phyloP scores from a whole-genome alignment of 805 yeast species.

The Kodamaea sagamina region DNA sequence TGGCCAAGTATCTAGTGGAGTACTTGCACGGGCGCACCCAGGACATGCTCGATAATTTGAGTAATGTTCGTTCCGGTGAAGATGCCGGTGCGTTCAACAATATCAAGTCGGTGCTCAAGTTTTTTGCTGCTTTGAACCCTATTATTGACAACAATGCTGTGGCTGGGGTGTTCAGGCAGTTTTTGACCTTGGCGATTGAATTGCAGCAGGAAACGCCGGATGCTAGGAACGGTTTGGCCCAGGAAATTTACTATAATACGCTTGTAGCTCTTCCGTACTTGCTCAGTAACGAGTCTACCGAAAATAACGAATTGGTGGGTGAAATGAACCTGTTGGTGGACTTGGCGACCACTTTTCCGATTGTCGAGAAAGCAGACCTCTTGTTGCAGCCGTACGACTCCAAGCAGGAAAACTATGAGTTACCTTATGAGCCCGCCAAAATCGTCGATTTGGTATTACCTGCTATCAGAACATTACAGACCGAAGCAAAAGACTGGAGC shows the following conservation, averaged over 20 bases:
- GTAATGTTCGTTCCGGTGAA: constrained; percentile 17
- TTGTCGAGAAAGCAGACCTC: constrained; percentile 22
- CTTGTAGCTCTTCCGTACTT: constrained; percentile 67
- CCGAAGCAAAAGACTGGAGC: constrained; percentile 43
- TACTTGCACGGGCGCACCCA: constrained; percentile 67
- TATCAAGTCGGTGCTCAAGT: constrained; percentile 68
- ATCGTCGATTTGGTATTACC: constrained; percentile 54
- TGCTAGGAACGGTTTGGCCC: constrained; percentile 60
- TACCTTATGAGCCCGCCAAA: constrained; percentile 54
- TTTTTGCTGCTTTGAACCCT: constrained; percentile 65
- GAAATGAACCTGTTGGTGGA: constrained; percentile 50
- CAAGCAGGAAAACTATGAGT: constrained; percentile 29
- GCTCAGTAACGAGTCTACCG: constrained; percentile 36
- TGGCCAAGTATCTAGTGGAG: constrained; percentile 70
- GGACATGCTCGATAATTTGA: constrained; percentile 45
- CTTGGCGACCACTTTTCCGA: constrained; percentile 43
- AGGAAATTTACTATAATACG: constrained; percentile 64
- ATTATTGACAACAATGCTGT: constrained; percentile 52
- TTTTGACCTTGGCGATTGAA: constrained; percentile 57
- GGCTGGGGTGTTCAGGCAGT: constrained; percentile 48
- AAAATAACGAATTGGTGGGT: constrained; percentile 30
- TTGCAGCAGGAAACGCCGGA: constrained; percentile 44
- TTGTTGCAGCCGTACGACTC: constrained; percentile 42
- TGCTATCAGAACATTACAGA: constrained; percentile 40
- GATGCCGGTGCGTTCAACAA: constrained; percentile 67